Percentiles rank a stretch among this genome's conserved stretches.
These are phyloP conservation scores for Talinum fruticosum DNA, from an alignment of 148 eudicot genomes.

Conservation along the genomic window DNA sequence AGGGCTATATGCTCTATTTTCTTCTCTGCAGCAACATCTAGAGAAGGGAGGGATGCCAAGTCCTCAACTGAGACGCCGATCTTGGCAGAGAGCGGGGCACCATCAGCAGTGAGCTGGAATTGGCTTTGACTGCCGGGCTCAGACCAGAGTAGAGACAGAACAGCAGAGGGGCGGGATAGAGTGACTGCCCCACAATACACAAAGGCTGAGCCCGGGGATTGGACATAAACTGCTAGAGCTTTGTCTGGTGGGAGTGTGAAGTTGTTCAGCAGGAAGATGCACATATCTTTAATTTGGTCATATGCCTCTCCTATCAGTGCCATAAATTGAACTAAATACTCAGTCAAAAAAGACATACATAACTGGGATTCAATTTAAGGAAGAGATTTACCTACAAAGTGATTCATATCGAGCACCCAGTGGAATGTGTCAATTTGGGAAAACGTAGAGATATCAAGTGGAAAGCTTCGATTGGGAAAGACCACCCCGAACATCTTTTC, in stretches of 20 bases:
- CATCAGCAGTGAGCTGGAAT: constrained; percentile 59
- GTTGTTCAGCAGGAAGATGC: constrained; percentile 80
- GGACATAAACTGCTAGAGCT: constrained; percentile 91
- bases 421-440: constrained; percentile 87
- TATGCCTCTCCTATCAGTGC: constrained; percentile 61
- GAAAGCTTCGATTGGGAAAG: constrained; percentile 91
- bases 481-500: constrained; percentile 79
- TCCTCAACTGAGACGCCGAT: constrained; percentile 93
- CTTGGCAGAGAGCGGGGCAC: constrained; percentile 67
- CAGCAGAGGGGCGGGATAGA: constrained; percentile 82
- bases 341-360: background rate
- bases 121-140: constrained; percentile 54
- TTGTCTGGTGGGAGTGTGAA: constrained; percentile 85
- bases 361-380: background rate
- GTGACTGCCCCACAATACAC: constrained; percentile 92
- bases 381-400: constrained; percentile 55
- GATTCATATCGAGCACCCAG: constrained; percentile 93
- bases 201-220: constrained; percentile 87
- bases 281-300: constrained; percentile 67
- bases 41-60: constrained; percentile 56
- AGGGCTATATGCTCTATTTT: constrained; percentile 75
- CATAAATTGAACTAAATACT: background rate
- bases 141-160: constrained; percentile 78
- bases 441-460: constrained; percentile 84
- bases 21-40: constrained; percentile 75